Evolutionary conservation across 75 land plant genomes (phyloP), one percentile per base, ranked within the genome.

Genomic region (Cryptomeria japonica): DNA sequence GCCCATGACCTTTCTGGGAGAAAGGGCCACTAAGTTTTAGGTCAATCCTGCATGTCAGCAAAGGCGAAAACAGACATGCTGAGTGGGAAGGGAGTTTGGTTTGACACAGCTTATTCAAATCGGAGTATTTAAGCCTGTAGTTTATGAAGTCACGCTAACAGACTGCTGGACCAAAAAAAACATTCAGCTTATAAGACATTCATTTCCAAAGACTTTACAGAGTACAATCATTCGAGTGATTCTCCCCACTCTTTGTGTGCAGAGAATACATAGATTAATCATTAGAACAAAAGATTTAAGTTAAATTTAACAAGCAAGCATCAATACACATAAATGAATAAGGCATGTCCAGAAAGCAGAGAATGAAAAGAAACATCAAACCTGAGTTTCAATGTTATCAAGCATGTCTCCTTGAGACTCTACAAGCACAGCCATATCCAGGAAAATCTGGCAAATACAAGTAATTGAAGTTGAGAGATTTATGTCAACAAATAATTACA

Each of bases 331-430:
- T 79, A 22, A 1, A 82, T 13, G 5, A 82, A 82, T 82, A 11
- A 28, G 51, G n/a, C 49, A 82, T 82, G 32, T 82, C 51, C 51
- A 82, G 31, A 44, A 46, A 82, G 53, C 34, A 82, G 32, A n/a
- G 51, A 44, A n/a, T 82, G 47, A 55, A 46, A 84, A 55, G 86
- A 32, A 55, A 87, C 28, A 84, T 68, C 85, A 82, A 82, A 97
- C 99, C 96, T 97, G 99, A 64, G 91, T 90, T 90, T 97, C 99
- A 88, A 97, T 97, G 92, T 97, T 96, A 86, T 97, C 95, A 56
- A 97, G 90, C 84, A 97, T 91, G 44, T 97, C 99, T 75, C 99
- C 97, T 89, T 97, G 99, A 13, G 97, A 93, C 78, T 97, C 96
- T 9, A 97, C 97, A 28, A 97, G 91, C 84, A 97, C 99, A 61